These are phyloP conservation scores for Lichtheimia corymbifera DNA, from an alignment of 371 early-diverging fungal genomes.

Conservation along the genomic window DNA sequence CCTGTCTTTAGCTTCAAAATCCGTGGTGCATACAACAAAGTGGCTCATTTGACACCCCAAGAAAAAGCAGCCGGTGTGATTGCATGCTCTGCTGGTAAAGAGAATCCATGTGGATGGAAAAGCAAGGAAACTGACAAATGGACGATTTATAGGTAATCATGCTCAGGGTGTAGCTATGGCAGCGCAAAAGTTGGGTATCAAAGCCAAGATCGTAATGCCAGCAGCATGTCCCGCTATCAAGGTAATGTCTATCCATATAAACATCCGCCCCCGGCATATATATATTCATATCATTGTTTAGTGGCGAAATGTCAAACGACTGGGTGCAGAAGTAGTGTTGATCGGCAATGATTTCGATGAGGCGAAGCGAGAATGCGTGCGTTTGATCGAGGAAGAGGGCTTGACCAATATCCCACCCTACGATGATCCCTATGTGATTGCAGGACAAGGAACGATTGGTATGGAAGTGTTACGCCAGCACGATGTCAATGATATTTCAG, in stretches of 20 bases:
- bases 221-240: constrained; percentile 61
- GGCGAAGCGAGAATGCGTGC: constrained; percentile 82
- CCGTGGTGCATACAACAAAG: constrained; percentile 94
- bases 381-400: constrained; percentile 70
- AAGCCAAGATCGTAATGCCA: constrained; percentile 97
- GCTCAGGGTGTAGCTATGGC: constrained; percentile 95
- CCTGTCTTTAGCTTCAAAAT: constrained; percentile 97
- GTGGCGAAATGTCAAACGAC: constrained; percentile 84
- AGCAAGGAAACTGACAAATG: constrained; percentile 28
- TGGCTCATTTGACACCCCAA: constrained; percentile 74
- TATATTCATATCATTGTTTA: constrained; percentile 34
- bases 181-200: constrained; percentile 87
- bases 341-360: constrained; percentile 93
- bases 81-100: constrained; percentile 88
- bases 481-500: constrained; percentile 67
- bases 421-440: constrained; percentile 97
- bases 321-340: constrained; percentile 91
- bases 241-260: constrained; percentile 22
- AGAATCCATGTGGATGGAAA: background rate
- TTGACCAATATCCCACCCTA: constrained; percentile 93
- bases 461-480: constrained; percentile 90
- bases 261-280: background rate
- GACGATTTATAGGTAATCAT: constrained; percentile 73
- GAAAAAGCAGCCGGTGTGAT: constrained; percentile 88
- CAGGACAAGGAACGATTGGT: constrained; percentile 96